Conservation (phyloP, 2,329 filamentous ascomycete species). For the Verticillium albo-atrum region DNA sequence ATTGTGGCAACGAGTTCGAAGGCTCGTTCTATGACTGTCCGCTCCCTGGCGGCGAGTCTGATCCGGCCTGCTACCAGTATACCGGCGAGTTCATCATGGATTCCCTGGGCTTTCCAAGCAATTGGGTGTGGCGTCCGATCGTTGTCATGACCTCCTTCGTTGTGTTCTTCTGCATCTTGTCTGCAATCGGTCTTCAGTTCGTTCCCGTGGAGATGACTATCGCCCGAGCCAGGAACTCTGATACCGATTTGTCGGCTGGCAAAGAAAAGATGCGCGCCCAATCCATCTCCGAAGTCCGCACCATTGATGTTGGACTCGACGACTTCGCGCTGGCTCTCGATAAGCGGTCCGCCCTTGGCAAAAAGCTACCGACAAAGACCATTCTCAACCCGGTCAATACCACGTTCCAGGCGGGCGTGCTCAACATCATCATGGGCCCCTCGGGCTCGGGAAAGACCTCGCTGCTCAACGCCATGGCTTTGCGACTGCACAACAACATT, state of each 20-base stretch:
- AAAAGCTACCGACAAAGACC: slow-evolving; percentile 45
- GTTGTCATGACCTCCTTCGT: slow-evolving; percentile 58
- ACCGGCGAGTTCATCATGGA: slow-evolving; percentile 66
- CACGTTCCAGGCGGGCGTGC: slow-evolving; percentile 60
- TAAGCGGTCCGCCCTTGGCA: slow-evolving; percentile 51
- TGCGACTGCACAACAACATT: slow-evolving; percentile 57
- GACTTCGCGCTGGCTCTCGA: slow-evolving; percentile 60
- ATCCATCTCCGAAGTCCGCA: slow-evolving; percentile 47
- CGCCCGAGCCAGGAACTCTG: slow-evolving; percentile 53
- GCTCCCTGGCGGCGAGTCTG: slow-evolving; percentile 50
- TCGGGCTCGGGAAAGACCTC: slow-evolving; percentile 75
- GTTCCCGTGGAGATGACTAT: slow-evolving; percentile 66
- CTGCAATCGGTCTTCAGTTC: slow-evolving; percentile 59
- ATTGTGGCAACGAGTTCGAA: slow-evolving; percentile 69
- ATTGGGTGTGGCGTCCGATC: slow-evolving; percentile 67
- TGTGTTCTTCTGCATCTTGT: slow-evolving; percentile 56
- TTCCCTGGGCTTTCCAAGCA: slow-evolving; percentile 60
- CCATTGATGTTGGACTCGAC: slow-evolving; percentile 61
- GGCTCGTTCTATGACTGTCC: slow-evolving; percentile 72
- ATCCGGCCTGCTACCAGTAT: slow-evolving; percentile 65
- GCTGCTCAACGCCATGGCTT: slow-evolving; percentile 67
- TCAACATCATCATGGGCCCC: slow-evolving; percentile 79
- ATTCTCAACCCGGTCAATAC: slow-evolving; percentile 66
- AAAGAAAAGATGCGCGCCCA: slow-evolving; percentile 63
- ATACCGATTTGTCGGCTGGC: slow-evolving; percentile 61